Evolutionary conservation across 2,329 filamentous ascomycete genomes (phyloP), one percentile per base, ranked within the genome.

Genomic region (Byssothecium circinans): DNA sequence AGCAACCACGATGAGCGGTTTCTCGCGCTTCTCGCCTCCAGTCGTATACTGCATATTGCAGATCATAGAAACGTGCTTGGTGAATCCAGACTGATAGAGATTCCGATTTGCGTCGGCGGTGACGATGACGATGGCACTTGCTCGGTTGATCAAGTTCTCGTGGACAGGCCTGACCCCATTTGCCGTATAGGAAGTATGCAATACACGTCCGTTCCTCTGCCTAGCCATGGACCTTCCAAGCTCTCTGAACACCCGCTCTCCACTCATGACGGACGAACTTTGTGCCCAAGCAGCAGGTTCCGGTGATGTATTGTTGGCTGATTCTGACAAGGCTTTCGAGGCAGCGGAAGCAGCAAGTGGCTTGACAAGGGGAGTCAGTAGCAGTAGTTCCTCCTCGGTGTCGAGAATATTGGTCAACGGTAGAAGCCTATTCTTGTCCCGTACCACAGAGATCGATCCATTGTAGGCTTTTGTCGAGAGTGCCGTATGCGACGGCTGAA

Each of bases 51-150:
- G 80, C 82, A 91, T 87, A 18, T 88, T 89, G 72, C 91, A 96
- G 73, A 96, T 92, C 87, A 95, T 94, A 11, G 91, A 87, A 8
- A 96, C 89, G 57, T 97, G 92, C 68, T 96, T 97, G 2, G 92
- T 92, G 67, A 97, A 97, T 0, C 91, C 91, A 41, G 90, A 85
- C 68, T 97, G 92, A 65, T 96, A 97, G 12, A 95, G 75, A 64
- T 97, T 96, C 33, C 91, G 82, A 65, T 96, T 96, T 1, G 91
- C 91, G 72, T 97, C 92, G 8, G 92, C 92, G 0, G 92, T 96
- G 25, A 96, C 82, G 41, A 96, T 86, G 53, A 97, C 87, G 53
- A 96, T 90, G 3, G 88, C 89, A 42, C 87, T 89, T 10, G 91
- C 91, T 58, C 91, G 81, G 56, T 91, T 88, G 67, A 96, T 95